Conservation (phyloP, 352 stramenopile species). For the Phytophthora ohioensis region DNA sequence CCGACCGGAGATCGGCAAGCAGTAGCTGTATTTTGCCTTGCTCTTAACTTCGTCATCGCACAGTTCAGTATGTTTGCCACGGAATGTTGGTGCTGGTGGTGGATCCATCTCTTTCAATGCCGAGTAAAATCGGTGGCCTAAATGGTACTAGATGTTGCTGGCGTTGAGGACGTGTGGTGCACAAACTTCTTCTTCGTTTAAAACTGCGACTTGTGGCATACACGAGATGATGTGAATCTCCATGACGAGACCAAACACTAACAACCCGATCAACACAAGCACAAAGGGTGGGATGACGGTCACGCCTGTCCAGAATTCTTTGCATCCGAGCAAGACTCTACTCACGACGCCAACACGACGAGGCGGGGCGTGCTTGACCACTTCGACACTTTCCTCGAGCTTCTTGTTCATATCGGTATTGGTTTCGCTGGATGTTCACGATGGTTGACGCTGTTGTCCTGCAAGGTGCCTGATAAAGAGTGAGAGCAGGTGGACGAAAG, state of each 20-base stretch:
- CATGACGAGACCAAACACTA: constrained; percentile 30
- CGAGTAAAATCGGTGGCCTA: constrained; percentile 27
- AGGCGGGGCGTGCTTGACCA: neutral
- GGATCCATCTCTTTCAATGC: constrained; percentile 31
- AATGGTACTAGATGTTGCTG: constrained; percentile 32
- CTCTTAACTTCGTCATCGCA: constrained; percentile 21
- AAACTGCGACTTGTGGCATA: constrained; percentile 9
- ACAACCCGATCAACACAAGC: constrained; percentile 21
- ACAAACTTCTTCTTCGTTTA: constrained; percentile 21
- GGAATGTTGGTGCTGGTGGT: constrained; percentile 34
- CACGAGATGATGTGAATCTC: constrained; percentile 29
- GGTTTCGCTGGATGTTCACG: neutral
- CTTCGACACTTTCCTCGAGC: constrained; percentile 20
- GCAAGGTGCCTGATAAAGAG: neutral
- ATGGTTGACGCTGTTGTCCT: too few species aligned
- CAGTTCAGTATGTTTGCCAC: constrained; percentile 26
- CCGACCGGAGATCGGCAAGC: constrained; percentile 58
- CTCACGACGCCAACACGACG: constrained; percentile 7
- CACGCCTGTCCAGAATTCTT: constrained; percentile 30
- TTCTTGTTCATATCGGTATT: constrained; percentile 21
- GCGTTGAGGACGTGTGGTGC: constrained; percentile 15
- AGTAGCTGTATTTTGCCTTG: constrained; percentile 41
- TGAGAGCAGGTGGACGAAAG: neutral
- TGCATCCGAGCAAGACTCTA: constrained; percentile 15
- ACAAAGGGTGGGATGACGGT: constrained; percentile 30